phyloP scores from a whole-genome alignment of 805 yeast species.

The Wickerhamomyces bovis region DNA sequence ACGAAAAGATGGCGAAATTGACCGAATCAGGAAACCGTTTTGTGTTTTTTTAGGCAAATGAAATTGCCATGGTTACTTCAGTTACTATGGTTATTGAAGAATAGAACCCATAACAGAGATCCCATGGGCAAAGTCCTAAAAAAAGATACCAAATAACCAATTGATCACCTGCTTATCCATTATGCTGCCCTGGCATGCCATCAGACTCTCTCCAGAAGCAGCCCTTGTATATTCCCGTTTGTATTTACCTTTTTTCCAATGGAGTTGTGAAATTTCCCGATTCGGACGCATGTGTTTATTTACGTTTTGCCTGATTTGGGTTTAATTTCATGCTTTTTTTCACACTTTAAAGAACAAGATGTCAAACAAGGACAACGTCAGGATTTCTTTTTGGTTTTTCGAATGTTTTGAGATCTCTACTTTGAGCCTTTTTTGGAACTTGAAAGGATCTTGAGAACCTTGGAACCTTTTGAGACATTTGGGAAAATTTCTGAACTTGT shows the following conservation, averaged over 20 bases:
- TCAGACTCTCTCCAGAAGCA: no score
- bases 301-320: conserved; percentile 15
- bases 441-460: no score
- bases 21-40: neutral
- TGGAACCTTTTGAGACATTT: neutral
- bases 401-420: neutral
- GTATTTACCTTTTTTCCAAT: neutral
- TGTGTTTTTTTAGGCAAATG: no score
- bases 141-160: no score
- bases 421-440: neutral
- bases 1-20: neutral
- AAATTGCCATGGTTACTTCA: no score
- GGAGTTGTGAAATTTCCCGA: conserved; percentile 11
- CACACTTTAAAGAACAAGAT: neutral
- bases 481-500: neutral
- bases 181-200: no score
- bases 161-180: no score
- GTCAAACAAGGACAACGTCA: no score
- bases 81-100: no score
- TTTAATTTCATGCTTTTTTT: conserved; percentile 1
- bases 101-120: no score
- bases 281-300: conserved; percentile 10
- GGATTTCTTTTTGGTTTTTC: neutral
- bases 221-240: no score
- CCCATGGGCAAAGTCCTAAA: no score